Evolutionary conservation across 192 early-diverging fungal species (phyloP), one percentile per base, ranked within the genome.

Genomic region (Lunasporangiospora selenospora): DNA sequence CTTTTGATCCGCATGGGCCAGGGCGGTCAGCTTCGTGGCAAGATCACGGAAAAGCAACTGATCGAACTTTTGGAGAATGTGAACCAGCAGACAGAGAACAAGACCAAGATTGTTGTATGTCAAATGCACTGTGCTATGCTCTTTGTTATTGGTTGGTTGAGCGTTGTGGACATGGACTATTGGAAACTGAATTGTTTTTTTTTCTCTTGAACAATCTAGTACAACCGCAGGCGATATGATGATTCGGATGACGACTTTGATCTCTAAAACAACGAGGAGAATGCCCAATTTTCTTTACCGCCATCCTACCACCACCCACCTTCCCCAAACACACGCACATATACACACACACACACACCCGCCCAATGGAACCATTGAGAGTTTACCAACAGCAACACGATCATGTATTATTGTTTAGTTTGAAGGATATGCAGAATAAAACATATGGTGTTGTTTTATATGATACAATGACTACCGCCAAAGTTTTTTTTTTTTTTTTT

Each of bases 1-100:
- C 81, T 95, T 62, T 81, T 98, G 46, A 86, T 98, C 57, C 85
- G 90, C 27, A 98, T 96, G 96, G 93, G 90, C 4, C 88, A 88
- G 69, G 77, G 83, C 23, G 89, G 91, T 16, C 93, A 95, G 75
- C 78, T 98, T 44, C 81, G 89, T 23, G 83, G 83, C 26, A 93
- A 91, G 69, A 87, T 98, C 24, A 89, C 82, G 26, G 95, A 98
- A 62, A 71, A 82, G 18, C 89, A 92, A 78, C 77, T 98, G 52
- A 93, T 95, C 65, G 92, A 88, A 42, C 67, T 98, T 50, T 82
- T 97, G 34, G 88, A 88, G 54, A 88, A 94, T 61, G 81, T 98
- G 42, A 94, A 87, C 60, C 90, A 90, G 69, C 83, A 87, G 53
- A 78, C 83, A 30, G 77, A 83, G 40, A 64, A 77, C 21, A 81